phyloP scores from a whole-genome alignment of 2,329 filamentous ascomycete genomes.

The Diaporthe humulicola region DNA sequence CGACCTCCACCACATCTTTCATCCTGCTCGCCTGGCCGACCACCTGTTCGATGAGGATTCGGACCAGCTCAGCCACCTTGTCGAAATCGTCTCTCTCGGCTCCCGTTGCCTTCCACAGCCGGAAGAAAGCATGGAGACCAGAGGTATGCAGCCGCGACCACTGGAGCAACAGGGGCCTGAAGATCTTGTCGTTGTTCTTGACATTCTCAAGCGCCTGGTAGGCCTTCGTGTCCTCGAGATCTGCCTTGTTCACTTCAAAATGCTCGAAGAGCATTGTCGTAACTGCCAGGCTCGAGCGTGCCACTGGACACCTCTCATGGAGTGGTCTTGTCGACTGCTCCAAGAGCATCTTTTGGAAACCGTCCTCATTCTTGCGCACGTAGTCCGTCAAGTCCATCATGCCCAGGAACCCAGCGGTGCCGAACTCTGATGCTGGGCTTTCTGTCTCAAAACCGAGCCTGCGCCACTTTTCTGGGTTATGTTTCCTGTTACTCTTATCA shows the following conservation, averaged over 20 bases:
- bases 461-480: slow-evolving; percentile 93
- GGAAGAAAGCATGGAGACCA: slow-evolving; percentile 87
- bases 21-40: slow-evolving; percentile 85
- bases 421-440: slow-evolving; percentile 87
- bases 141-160: slow-evolving; percentile 93
- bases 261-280: slow-evolving; percentile 94
- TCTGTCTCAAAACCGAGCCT: slow-evolving; percentile 93
- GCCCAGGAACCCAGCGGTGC: slow-evolving; percentile 86
- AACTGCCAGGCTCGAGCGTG: slow-evolving; percentile 86
- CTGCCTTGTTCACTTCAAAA: slow-evolving; percentile 90
- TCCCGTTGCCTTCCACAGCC: slow-evolving; percentile 91
- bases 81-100: slow-evolving; percentile 90
- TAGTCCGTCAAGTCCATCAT: slow-evolving; percentile 99
- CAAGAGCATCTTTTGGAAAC: slow-evolving; percentile 90
- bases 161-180: slow-evolving; percentile 88
- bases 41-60: slow-evolving; percentile 90
- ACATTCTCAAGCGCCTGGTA: slow-evolving; percentile 81
- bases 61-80: slow-evolving; percentile 91
- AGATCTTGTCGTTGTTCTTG: slow-evolving; percentile 86
- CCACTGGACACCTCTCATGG: slow-evolving; percentile 85
- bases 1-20: slow-evolving; percentile 87
- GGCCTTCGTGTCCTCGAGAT: slow-evolving; percentile 81
- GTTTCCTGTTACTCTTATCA: slow-evolving; percentile 74
- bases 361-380: slow-evolving; percentile 90
- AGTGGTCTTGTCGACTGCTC: slow-evolving; percentile 85